Evolutionary conservation across 2,329 filamentous ascomycete genomes (phyloP).

Genomic region (Xylaria sp.): DNA sequence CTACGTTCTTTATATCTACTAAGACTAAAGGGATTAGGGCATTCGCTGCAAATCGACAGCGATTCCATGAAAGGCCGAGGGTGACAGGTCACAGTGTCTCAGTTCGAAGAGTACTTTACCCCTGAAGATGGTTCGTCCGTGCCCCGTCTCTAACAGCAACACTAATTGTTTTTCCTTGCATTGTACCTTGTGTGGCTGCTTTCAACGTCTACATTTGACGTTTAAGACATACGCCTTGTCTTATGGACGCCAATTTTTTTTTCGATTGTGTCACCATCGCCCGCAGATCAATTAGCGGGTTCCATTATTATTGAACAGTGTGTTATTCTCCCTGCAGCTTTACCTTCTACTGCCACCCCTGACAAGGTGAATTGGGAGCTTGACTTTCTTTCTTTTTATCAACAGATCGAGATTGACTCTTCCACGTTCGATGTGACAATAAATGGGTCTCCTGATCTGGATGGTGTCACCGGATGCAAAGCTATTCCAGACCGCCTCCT

Average conservation of each 20-base stretch:
- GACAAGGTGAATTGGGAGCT: not conserved
- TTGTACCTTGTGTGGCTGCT: slow-evolving; percentile 35
- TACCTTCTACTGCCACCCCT: not conserved
- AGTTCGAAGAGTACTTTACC: not conserved
- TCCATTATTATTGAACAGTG: slow-evolving; percentile 16
- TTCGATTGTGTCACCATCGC: slow-evolving; percentile 19
- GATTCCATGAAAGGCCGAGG: not conserved
- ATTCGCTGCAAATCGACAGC: no score
- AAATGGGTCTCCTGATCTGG: not conserved
- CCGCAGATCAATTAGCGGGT: slow-evolving; percentile 20
- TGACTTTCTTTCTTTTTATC: not conserved
- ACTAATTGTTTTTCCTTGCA: slow-evolving; percentile 21
- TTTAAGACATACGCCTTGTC: slow-evolving; percentile 21
- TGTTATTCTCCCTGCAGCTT: slow-evolving; percentile 12
- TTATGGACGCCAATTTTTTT: slow-evolving; percentile 22
- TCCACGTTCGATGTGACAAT: not conserved
- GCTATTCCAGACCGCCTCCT: not conserved
- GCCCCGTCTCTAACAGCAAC: not conserved
- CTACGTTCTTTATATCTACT: not conserved
- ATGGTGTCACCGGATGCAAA: not conserved
- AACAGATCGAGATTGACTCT: not conserved
- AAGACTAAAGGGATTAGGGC: not conserved
- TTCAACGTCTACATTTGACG: slow-evolving; percentile 10
- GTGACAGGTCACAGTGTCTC: slow-evolving; percentile 17
- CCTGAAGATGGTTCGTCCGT: slow-evolving; percentile 18